Conservation (phyloP, 2,329 filamentous ascomycete species). For the Metarhizium humberi region DNA sequence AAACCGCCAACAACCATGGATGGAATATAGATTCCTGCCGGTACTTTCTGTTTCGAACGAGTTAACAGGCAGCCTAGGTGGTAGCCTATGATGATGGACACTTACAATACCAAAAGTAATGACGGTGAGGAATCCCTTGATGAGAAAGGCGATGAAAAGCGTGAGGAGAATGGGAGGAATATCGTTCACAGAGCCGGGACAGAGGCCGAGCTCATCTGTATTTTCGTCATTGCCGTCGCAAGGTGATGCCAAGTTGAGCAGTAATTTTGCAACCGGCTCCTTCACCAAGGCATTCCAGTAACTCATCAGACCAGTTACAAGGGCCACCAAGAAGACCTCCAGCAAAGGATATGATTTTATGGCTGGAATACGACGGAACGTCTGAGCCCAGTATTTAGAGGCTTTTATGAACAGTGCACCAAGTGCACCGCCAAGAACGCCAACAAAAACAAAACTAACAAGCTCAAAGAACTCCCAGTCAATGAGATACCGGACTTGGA, state of each 20-base stretch:
- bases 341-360: conserved; percentile 80
- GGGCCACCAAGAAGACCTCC: conserved; percentile 80
- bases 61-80: conserved; percentile 8
- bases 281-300: conserved; percentile 94
- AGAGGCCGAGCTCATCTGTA: conserved; percentile 63
- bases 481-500: conserved; percentile 80
- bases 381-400: conserved; percentile 78
- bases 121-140: conserved; percentile 81
- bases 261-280: conserved; percentile 78
- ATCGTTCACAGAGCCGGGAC: conserved; percentile 60
- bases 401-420: conserved; percentile 97
- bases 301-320: conserved; percentile 73
- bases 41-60: conserved; percentile 58
- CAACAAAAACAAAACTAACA: conserved; percentile 73
- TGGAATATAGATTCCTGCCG: conserved; percentile 93
- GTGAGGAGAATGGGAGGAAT: conserved; percentile 70
- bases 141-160: conserved; percentile 69
- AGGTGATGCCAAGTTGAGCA: conserved; percentile 84
- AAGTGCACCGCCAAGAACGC: conserved; percentile 71
- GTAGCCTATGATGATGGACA: conserved; percentile 8
- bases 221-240: conserved; percentile 62
- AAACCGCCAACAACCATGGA: conserved; percentile 97
- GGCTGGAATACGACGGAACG: conserved; percentile 68
- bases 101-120: conserved; percentile 82
- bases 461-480: conserved; percentile 97